A percentile compares a stretch with the other conserved stretches of the same genome.
These are phyloP conservation scores for Dillenia suffruticosa DNA, from an alignment of 164 flowering plant species.

Conservation along the genomic window DNA sequence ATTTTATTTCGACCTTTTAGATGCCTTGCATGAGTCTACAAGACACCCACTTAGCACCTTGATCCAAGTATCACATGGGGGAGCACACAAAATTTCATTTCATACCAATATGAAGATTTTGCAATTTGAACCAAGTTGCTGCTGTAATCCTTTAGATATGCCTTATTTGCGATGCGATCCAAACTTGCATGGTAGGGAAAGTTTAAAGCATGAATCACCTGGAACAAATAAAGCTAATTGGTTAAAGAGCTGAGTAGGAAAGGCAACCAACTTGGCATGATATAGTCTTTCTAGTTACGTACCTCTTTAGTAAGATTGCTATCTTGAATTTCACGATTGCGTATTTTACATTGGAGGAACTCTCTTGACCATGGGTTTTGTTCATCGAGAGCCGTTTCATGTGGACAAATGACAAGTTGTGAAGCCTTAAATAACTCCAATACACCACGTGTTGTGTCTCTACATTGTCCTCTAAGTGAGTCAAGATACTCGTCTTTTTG, in stretches of 20 bases:
- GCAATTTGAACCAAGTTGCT: slow-evolving; percentile 6
- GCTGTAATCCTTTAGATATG: slow-evolving; percentile 2
- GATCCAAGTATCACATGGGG: no score
- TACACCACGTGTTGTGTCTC: slow-evolving; percentile 3
- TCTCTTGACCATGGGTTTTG: background rate
- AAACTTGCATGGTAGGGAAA: slow-evolving; percentile 20
- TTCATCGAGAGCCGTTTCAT: no score
- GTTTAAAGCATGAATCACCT: slow-evolving; percentile 9
- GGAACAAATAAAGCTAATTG: background rate
- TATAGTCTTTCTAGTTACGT: no score
- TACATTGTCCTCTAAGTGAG: background rate
- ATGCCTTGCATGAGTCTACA: no score
- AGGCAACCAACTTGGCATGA: no score
- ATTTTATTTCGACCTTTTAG: no score
- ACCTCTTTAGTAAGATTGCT: background rate
- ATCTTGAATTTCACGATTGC: background rate
- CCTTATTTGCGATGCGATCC: slow-evolving; percentile 14
- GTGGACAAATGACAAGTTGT: background rate
- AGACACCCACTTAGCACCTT: no score
- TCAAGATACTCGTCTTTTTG: background rate
- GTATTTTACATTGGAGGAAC: slow-evolving; percentile 17
- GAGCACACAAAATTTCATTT: no score
- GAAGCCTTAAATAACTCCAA: slow-evolving; percentile 22
- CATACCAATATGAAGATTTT: slow-evolving; percentile 28
- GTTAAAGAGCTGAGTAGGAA: no score